phyloP scores from a whole-genome alignment of 202 grass and related monocot species.

The Digitaria exilis region DNA sequence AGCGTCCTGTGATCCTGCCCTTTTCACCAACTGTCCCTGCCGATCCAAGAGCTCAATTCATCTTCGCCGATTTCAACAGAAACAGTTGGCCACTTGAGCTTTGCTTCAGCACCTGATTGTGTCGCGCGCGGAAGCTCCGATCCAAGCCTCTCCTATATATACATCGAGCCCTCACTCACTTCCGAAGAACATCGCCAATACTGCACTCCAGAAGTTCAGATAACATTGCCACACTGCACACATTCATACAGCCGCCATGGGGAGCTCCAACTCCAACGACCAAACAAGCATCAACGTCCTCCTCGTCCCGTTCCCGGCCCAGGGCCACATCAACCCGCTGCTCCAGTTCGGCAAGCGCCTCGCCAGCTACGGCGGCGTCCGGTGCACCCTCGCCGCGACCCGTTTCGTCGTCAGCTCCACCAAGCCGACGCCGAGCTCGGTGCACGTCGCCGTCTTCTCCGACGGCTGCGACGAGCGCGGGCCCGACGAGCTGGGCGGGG shows the following conservation, averaged over 20 bases:
- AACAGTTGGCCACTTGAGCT: background rate
- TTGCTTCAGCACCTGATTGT: slow-evolving; percentile 4
- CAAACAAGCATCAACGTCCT: slow-evolving; percentile 35
- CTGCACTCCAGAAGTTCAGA: background rate
- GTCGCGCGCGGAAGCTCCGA: background rate
- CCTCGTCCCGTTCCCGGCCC: slow-evolving; percentile 64
- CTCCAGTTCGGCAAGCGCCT: slow-evolving; percentile 77
- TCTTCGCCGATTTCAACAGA: background rate
- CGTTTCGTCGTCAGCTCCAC: slow-evolving; percentile 47
- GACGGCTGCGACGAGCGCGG: slow-evolving; percentile 65
- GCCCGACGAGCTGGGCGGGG: slow-evolving; percentile 36
- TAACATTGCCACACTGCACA: background rate
- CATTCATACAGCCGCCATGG: background rate
- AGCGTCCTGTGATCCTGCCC: background rate
- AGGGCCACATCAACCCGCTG: slow-evolving; percentile 84
- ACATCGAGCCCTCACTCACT: background rate
- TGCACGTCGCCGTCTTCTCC: slow-evolving; percentile 63
- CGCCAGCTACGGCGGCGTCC: slow-evolving; percentile 41
- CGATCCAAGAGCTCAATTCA: background rate
- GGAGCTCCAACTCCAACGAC: background rate
- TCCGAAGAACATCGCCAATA: background rate
- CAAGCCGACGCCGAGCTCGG: slow-evolving; percentile 30
- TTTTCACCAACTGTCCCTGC: background rate
- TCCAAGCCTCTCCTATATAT: background rate
- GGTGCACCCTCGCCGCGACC: slow-evolving; percentile 55